Conservation (phyloP, 2,329 filamentous ascomycete species). For the Epichloe sibirici region DNA sequence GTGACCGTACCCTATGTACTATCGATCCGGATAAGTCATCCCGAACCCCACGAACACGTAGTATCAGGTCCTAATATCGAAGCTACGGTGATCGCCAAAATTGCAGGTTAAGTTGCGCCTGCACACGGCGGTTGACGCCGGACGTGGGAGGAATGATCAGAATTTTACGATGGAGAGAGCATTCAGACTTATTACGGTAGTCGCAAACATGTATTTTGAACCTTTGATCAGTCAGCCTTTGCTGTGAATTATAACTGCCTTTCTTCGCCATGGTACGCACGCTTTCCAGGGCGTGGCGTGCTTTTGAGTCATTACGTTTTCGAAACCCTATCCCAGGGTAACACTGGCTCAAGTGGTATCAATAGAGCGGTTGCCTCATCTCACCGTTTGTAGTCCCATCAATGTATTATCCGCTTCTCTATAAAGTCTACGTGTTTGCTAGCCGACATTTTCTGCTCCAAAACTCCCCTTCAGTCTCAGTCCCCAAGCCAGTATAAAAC, state of each 20-base stretch:
- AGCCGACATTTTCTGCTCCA: not conserved
- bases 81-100: no score
- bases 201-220: not conserved
- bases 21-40: no score
- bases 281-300: not conserved
- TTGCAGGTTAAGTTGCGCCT: no score
- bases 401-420: not conserved
- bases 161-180: no score
- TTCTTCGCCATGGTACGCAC: not conserved
- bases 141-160: no score
- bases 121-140: no score
- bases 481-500: not conserved
- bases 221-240: not conserved
- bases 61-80: no score
- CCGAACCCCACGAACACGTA: no score
- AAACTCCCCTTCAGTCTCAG: not conserved
- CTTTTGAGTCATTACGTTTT: conserved; percentile 3
- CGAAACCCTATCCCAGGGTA: not conserved
- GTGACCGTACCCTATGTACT: no score
- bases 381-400: not conserved
- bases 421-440: not conserved
- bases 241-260: not conserved
- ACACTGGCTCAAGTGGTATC: not conserved
- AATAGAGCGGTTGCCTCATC: not conserved
- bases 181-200: no score